Evolutionary conservation across 1,284 basidiomycete species (phyloP).

Genomic region (Amylostereum areolatum): DNA sequence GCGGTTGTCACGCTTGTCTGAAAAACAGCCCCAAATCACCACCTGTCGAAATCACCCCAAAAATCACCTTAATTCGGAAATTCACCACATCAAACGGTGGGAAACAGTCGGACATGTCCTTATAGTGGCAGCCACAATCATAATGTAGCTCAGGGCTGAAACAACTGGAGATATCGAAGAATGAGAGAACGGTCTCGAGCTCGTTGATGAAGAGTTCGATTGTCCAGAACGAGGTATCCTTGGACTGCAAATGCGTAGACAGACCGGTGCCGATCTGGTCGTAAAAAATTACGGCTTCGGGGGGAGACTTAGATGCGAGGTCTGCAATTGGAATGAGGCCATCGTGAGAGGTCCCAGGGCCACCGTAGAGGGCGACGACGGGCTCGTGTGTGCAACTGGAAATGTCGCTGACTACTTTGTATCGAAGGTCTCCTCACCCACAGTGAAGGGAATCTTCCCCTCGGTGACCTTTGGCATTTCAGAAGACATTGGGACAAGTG

Average conservation of each 20-base stretch:
- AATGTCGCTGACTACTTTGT: no score
- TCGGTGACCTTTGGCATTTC: no score
- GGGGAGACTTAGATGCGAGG: constrained; percentile 16
- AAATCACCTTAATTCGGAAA: no score
- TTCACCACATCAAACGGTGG: no score
- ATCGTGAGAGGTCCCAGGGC: constrained; percentile 36
- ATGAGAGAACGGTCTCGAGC: constrained; percentile 35
- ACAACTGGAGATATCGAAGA: constrained; percentile 30
- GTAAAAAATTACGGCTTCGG: constrained; percentile 41
- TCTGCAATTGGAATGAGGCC: constrained; percentile 35
- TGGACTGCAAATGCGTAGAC: constrained; percentile 36
- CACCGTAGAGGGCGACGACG: constrained; percentile 35
- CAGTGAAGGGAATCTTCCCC: no score
- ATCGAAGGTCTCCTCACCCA: no score
- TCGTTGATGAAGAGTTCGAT: constrained; percentile 43
- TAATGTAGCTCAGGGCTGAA: constrained; percentile 23
- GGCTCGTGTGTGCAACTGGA: constrained; percentile 14
- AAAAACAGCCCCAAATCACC: no score
- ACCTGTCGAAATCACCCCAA: no score
- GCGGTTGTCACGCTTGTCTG: no score
- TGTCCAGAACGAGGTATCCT: constrained; percentile 36
- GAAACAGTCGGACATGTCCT: no score
- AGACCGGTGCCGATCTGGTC: constrained; percentile 43
- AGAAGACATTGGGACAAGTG: no score
- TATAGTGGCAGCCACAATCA: no score